Conservation (phyloP, 768 basidiomycete species). For the Podaxis rugospora region DNA sequence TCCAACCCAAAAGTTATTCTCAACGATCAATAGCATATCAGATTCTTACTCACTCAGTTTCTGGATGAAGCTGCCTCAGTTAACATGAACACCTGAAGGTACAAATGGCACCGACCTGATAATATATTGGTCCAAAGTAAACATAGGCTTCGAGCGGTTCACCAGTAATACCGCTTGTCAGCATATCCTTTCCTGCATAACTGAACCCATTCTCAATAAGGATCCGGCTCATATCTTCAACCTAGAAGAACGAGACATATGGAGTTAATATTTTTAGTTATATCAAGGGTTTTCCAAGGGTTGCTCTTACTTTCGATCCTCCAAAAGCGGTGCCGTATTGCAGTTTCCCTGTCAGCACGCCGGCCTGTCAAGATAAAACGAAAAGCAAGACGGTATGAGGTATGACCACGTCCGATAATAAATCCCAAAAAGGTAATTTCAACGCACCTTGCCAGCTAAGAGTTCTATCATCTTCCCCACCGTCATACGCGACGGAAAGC, state of each 20-base stretch:
- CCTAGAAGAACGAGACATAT: slow-evolving; percentile 35
- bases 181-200: slow-evolving; percentile 98
- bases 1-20: slow-evolving; percentile 2
- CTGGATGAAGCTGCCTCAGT: slow-evolving; percentile 33
- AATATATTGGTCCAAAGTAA: slow-evolving; percentile 98
- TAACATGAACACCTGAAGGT: neutral
- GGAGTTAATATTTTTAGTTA: slow-evolving; percentile 7
- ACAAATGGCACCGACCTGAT: slow-evolving; percentile 57
- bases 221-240: slow-evolving; percentile 97
- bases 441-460: slow-evolving; percentile 81
- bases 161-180: slow-evolving; percentile 97
- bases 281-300: slow-evolving; percentile 6
- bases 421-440: slow-evolving; percentile 4
- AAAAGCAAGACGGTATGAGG: slow-evolving; percentile 6
- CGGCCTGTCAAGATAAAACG: slow-evolving; percentile 52
- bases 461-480: slow-evolving; percentile 99
- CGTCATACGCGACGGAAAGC: slow-evolving; percentile 99
- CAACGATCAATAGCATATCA: neutral
- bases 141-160: slow-evolving; percentile 96
- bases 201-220: slow-evolving; percentile 93
- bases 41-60: slow-evolving; percentile 77
- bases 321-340: slow-evolving; percentile 97
- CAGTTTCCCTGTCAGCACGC: slow-evolving; percentile 82
- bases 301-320: slow-evolving; percentile 76
- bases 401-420: slow-evolving; percentile 8